phyloP scores from a whole-genome alignment of 2,329 filamentous ascomycete genomes.

The Penicillium sp. region DNA sequence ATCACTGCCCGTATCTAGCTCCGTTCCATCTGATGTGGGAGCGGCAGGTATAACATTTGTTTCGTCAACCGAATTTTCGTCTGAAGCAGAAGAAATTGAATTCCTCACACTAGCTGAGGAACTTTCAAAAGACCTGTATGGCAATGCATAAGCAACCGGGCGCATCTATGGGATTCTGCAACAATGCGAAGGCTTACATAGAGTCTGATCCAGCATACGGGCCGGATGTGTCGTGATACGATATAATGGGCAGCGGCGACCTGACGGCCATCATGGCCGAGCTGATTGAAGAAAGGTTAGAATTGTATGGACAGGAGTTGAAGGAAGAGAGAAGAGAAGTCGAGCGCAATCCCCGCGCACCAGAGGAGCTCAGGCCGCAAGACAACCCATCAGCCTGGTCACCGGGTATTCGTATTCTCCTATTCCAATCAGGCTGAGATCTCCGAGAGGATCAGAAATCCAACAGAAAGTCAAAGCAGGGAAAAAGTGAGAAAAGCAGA shows the following conservation, averaged over 20 bases:
- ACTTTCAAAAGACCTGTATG: conserved; percentile 15
- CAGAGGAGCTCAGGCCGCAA: conserved; percentile 14
- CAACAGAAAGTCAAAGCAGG: not conserved
- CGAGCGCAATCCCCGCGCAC: conserved; percentile 7
- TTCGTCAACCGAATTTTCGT: not conserved
- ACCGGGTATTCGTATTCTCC: not conserved
- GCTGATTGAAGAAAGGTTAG: not conserved
- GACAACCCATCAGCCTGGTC: conserved; percentile 6
- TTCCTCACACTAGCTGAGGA: conserved; percentile 6
- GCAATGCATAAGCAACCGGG: conserved; percentile 4
- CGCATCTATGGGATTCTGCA: not conserved
- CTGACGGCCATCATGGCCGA: conserved; percentile 31
- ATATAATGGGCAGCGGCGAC: conserved; percentile 27
- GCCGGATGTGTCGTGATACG: conserved; percentile 18
- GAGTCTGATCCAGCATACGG: conserved; percentile 16
- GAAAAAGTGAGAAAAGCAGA: not conserved
- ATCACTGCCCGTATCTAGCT: not conserved
- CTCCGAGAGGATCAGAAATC: not conserved
- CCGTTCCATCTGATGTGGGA: not conserved
- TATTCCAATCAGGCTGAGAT: conserved; percentile 2
- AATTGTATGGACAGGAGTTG: conserved; percentile 3
- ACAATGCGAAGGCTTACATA: conserved; percentile 19
- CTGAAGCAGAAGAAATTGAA: conserved; percentile 3
- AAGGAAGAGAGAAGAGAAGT: conserved; percentile 3
- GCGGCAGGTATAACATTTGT: conserved; percentile 1